These are phyloP conservation scores for Gossypium davidsonii DNA, from an alignment of 441 rosid species.

Conservation along the genomic window DNA sequence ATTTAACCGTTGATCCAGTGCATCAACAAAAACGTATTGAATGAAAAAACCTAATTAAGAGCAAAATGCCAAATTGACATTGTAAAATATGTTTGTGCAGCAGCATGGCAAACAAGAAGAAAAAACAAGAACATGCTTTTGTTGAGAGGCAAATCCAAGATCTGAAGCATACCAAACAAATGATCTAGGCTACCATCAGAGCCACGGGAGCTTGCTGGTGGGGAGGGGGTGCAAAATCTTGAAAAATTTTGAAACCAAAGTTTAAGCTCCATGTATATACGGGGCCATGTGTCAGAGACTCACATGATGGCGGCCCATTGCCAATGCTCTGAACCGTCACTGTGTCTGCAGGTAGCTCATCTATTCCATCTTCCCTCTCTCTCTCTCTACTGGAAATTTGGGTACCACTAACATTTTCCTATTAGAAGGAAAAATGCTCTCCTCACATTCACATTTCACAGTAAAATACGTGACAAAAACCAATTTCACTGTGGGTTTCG, in stretches of 20 bases:
- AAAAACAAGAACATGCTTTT: too few relatives aligned
- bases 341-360: background rate
- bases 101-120: too few relatives aligned
- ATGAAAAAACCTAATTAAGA: too few relatives aligned
- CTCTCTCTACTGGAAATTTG: background rate
- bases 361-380: background rate
- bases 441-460: background rate
- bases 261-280: background rate
- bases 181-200: too few relatives aligned
- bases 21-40: too few relatives aligned
- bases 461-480: background rate
- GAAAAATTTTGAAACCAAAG: background rate
- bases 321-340: background rate
- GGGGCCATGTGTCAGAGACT: background rate
- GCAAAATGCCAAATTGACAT: too few relatives aligned
- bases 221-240: background rate
- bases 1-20: too few relatives aligned
- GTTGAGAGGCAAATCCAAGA: too few relatives aligned
- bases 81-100: too few relatives aligned
- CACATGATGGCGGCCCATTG: background rate
- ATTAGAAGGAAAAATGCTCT: background rate
- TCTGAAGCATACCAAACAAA: too few relatives aligned
- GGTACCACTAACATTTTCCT: background rate
- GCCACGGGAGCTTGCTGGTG: background rate
- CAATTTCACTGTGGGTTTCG: background rate